Conservation (phyloP, 225 moss, liverwort and hornwort genomes). For the Asterella californica region DNA sequence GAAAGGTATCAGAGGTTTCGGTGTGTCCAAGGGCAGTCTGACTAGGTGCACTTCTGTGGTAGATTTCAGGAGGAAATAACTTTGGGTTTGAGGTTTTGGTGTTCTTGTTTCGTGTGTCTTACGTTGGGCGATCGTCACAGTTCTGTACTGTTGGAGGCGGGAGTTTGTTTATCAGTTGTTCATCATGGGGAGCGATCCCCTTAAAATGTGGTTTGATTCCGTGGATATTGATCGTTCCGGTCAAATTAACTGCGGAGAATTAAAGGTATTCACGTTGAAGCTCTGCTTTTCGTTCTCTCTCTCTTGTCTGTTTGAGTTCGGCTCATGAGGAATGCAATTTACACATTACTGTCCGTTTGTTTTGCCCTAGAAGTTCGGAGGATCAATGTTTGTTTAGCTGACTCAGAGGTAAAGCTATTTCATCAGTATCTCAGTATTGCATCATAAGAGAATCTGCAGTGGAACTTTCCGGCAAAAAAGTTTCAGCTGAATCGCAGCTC, state of each 20-base stretch:
- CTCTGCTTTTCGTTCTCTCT: neutral
- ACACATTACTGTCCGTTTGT: neutral
- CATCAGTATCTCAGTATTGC: too few species aligned
- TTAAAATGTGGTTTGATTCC: slow-evolving; percentile 47
- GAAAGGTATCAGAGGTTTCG: too few species aligned
- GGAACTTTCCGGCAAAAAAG: neutral
- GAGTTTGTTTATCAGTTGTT: neutral
- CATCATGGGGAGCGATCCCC: slow-evolving; percentile 32
- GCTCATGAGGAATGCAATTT: neutral
- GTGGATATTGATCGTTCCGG: slow-evolving; percentile 46
- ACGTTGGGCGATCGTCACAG: too few species aligned
- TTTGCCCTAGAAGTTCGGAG: neutral
- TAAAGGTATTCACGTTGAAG: slow-evolving; percentile 25
- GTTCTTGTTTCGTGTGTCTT: too few species aligned
- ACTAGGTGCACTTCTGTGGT: too few species aligned
- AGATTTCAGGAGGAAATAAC: too few species aligned
- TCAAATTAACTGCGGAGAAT: slow-evolving; percentile 33
- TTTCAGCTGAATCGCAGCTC: neutral
- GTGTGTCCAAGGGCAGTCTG: too few species aligned
- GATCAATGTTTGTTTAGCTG: neutral
- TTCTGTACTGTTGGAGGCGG: too few species aligned
- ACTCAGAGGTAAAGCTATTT: neutral
- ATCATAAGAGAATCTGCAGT: neutral
- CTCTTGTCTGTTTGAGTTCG: neutral
- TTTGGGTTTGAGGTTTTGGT: too few species aligned